These are phyloP conservation scores for Globisporangium heterothallicum DNA, from an alignment of 352 stramenopile genomes.

Conservation along the genomic window DNA sequence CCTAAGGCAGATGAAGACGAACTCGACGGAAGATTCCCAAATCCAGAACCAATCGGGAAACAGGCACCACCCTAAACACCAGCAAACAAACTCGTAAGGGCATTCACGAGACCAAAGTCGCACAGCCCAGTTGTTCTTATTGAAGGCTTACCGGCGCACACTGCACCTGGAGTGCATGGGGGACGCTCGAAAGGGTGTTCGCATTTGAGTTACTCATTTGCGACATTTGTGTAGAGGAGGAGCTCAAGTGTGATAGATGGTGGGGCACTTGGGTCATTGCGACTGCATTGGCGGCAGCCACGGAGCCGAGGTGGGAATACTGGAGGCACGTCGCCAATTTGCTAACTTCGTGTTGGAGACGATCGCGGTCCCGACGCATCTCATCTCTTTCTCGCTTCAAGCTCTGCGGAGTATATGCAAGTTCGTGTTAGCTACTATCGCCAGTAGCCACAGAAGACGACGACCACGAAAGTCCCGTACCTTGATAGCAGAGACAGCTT, in stretches of 20 bases:
- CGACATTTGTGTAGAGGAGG: neutral
- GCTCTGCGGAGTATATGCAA: no score
- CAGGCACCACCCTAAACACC: conserved; percentile 26
- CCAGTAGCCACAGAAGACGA: no score
- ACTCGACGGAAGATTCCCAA: conserved; percentile 6
- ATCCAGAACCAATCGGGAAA: conserved; percentile 42
- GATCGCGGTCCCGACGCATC: conserved; percentile 47
- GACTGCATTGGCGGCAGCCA: conserved; percentile 36
- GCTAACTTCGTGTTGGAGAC: conserved; percentile 60
- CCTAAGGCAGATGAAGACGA: conserved; percentile 4
- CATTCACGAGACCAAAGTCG: neutral
- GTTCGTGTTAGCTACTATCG: no score
- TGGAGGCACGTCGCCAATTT: conserved; percentile 63
- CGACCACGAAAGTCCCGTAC: no score
- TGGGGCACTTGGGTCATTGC: conserved; percentile 29
- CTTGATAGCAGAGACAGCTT: conserved; percentile 65
- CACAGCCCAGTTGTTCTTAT: neutral
- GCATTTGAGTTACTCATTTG: conserved; percentile 4
- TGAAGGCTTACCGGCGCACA: conserved; percentile 27
- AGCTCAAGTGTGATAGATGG: conserved; percentile 2
- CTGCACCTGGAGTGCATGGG: conserved; percentile 25
- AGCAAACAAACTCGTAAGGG: neutral
- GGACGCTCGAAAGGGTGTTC: neutral
- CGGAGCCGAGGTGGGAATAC: conserved; percentile 51
- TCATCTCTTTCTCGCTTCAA: conserved; percentile 62